phyloP scores from a whole-genome alignment of 2,329 filamentous ascomycete species.

The Trichoderma koningiopsis region DNA sequence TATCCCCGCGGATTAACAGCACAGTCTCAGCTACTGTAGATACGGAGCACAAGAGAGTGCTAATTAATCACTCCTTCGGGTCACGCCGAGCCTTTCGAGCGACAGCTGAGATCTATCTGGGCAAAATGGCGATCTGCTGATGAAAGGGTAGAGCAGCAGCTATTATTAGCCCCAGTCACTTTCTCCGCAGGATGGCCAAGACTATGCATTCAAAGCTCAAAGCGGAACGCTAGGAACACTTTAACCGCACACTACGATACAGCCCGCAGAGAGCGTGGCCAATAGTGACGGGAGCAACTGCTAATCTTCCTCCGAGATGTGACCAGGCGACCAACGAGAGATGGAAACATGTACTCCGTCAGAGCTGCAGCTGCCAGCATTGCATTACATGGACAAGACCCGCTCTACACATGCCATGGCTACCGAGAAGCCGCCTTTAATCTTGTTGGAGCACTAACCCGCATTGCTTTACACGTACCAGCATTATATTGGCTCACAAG shows the following conservation, averaged over 20 bases:
- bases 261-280: constrained; percentile 13
- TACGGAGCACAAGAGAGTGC: background rate
- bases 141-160: background rate
- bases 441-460: background rate
- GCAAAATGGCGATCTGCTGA: constrained; percentile 1
- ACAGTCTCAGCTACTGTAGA: background rate
- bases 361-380: constrained; percentile 10
- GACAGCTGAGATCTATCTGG: background rate
- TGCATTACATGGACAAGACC: constrained; percentile 13
- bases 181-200: constrained; percentile 16
- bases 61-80: background rate
- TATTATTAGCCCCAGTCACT: constrained; percentile 13
- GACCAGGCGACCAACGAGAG: constrained; percentile 13
- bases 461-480: background rate
- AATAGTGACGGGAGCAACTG: background rate
- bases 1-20: background rate
- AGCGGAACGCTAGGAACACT: constrained; percentile 9
- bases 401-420: constrained; percentile 2
- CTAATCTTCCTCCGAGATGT: background rate
- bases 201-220: constrained; percentile 20
- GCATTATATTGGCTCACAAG: background rate
- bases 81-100: background rate
- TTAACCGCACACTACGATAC: constrained; percentile 23
- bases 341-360: constrained; percentile 7
- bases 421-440: constrained; percentile 4